Evolutionary conservation across 78 protist genomes (phyloP).

Genomic region (Dictyostelium brefeldianum): DNA sequence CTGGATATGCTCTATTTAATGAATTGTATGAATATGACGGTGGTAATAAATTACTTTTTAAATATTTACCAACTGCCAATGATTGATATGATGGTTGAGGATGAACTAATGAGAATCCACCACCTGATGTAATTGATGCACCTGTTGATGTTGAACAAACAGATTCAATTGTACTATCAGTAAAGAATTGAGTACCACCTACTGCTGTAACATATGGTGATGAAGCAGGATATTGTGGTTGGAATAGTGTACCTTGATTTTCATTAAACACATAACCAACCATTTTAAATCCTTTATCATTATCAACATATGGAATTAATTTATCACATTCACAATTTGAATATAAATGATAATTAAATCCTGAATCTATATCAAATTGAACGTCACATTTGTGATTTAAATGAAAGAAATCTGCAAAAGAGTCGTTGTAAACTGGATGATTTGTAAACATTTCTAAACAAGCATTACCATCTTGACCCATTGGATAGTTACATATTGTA

Average conservation of each 20-base stretch:
- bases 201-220: slow-evolving; percentile 84
- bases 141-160: slow-evolving; percentile 51
- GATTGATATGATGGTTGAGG: slow-evolving; percentile 80
- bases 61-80: slow-evolving; percentile 54
- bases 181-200: slow-evolving; percentile 58
- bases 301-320: not conserved
- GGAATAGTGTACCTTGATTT: not conserved
- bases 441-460: not conserved
- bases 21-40: slow-evolving; percentile 56
- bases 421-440: no score
- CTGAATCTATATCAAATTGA: no score
- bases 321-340: slow-evolving; percentile 11
- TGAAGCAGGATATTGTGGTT: slow-evolving; percentile 39
- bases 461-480: slow-evolving; percentile 9
- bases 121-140: slow-evolving; percentile 74
- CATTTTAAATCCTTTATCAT: not conserved
- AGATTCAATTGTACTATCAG: slow-evolving; percentile 10
- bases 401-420: no score
- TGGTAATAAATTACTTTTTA: not conserved
- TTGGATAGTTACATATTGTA: slow-evolving; percentile 76
- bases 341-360: slow-evolving; percentile 5
- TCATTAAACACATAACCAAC: not conserved
- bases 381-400: no score
- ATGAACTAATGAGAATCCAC: slow-evolving; percentile 82
- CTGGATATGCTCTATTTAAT: slow-evolving; percentile 90